Percentiles rank a stretch among this genome's conserved stretches.
phyloP scores from a whole-genome alignment of 768 basidiomycete genomes.

The Porphyrellus cyaneotinctus region DNA sequence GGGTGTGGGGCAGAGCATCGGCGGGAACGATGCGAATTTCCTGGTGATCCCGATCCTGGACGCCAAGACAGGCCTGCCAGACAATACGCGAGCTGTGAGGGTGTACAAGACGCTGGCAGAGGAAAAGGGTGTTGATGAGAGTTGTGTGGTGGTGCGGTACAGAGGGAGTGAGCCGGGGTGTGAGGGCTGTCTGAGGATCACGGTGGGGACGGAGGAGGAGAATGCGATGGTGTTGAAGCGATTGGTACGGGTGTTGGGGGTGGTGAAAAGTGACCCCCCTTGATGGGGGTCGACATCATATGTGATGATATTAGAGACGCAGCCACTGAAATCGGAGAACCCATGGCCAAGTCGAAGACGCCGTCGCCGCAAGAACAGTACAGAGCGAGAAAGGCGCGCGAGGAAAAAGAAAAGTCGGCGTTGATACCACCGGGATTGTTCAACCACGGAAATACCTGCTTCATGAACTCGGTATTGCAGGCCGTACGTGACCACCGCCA shows the following conservation, averaged over 20 bases:
- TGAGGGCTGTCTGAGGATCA: constrained; percentile 81
- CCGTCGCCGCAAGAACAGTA: constrained; percentile 63
- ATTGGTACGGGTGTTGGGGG: constrained; percentile 52
- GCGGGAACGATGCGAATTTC: constrained; percentile 89
- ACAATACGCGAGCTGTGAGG: constrained; percentile 55
- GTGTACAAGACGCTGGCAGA: constrained; percentile 86
- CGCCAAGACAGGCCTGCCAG: constrained; percentile 36
- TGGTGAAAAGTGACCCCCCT: constrained; percentile 17
- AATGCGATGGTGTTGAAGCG: constrained; percentile 56
- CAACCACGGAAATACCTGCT: constrained; percentile 90
- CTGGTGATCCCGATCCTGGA: constrained; percentile 73
- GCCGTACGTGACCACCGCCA: constrained; percentile 49
- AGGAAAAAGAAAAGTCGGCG: constrained; percentile 58
- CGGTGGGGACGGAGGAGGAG: constrained; percentile 82
- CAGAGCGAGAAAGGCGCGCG: constrained; percentile 51
- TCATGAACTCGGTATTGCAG: constrained; percentile 94
- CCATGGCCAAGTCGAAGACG: constrained; percentile 51
- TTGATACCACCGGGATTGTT: constrained; percentile 68
- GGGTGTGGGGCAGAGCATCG: constrained; percentile 66
- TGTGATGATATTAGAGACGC: too few relatives aligned
- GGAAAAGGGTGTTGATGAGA: constrained; percentile 71
- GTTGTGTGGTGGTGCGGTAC: constrained; percentile 87
- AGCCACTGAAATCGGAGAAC: not conserved
- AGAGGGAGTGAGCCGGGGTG: constrained; percentile 87
- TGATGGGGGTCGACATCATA: not conserved